Evolutionary conservation across 441 rosid genomes (phyloP), one percentile per base, ranked within the genome.

Genomic region (Corymbia calophylla): DNA sequence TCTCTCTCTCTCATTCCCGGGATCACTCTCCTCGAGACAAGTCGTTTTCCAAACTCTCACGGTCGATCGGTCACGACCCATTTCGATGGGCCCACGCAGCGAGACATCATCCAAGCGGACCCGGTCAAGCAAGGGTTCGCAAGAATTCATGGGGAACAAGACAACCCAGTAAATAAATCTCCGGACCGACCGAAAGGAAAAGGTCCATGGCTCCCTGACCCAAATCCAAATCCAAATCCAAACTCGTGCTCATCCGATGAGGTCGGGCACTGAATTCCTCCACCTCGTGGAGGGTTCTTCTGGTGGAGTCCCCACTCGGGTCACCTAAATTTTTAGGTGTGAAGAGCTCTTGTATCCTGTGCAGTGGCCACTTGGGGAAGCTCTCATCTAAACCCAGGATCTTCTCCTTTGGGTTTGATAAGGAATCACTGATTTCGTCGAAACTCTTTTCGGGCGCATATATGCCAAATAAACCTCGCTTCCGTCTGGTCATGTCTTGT

Each of bases 211-310:
- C 84, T 77, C 49, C 15, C 84, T 25, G 84, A 12, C 48, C 81
- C 81, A 35, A 35, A 19, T 29, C 32, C 32, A 54, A 54, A 54
- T 6, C n/a, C n/a, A n/a, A n/a, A n/a, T n/a, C 68, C 68, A 19
- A 68, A 17, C 77, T 66, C 10, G 9, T 66, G 9, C 48, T 73
- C 82, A 35, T 35, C 81, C 21, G 56, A 77, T 80, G 66, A 53
- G 19, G 86, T 29, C 53, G 93, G 94, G 53, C 11, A 91, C n/a
- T 47, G 49, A 39, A 44, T 89, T 32, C 85, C 31, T 68, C 54
- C 55, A 47, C 6, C 89, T 31, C 53, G 85, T 18, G 86, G 5
- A 88, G 89, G 48, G 53, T 18, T 70, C 81, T 53, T 31, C 89
- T 39, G 89, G 86, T 53, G 89, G 7, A 88, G 66, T 35, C 73